Evolutionary conservation across 1,284 basidiomycete species (phyloP), one percentile per base, ranked within the genome.

Genomic region (Ganoderma sinense): DNA sequence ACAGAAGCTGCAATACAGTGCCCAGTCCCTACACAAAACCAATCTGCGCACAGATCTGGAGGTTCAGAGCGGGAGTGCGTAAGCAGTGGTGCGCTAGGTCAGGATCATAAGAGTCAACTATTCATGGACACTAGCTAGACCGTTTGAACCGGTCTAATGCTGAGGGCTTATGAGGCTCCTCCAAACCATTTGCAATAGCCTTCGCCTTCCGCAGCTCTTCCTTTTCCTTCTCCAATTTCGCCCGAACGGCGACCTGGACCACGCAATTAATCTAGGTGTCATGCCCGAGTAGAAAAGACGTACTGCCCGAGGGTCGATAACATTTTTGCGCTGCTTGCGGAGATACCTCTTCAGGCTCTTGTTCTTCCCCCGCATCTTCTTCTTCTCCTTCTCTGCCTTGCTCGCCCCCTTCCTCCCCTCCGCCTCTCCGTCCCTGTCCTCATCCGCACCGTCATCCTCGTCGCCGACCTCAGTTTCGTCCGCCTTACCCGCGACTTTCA

Each of bases 321-420:
- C 94, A 76, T 98, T 97, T 85, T 97, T 96, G 79, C 94, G 89
- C 81, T 96, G 93, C 83, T 96, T 96, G 74, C 93, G 87, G 69
- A 97, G 80, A 79, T 90, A 92, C 84, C 95, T 85, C 81, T 96
- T 97, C 79, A 95, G 81, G 79, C 89, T 94, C 84, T 94, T 95
- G 48, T 90, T 90, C 79, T 92, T 94, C 33, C 95, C 95, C 40
- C 94, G 87, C 91, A 94, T 95, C 85, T 90, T 94, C 75, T 88
- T 87, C 82, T 92, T 94, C 80, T 94, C 89, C 80, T 88, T 87
- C 79, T 90, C 89, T 72, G 86, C 80, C 53, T 80, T 80, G 39
- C 39, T 41, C 78, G 76, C 62, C 65, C 62, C 31, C 31, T 33
- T 31, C 43, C 33, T 55, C 26, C 48, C 64, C 65, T 66, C 40